These are phyloP conservation scores for Lentinula lateritia DNA, from an alignment of 768 basidiomycete species.

Conservation along the genomic window DNA sequence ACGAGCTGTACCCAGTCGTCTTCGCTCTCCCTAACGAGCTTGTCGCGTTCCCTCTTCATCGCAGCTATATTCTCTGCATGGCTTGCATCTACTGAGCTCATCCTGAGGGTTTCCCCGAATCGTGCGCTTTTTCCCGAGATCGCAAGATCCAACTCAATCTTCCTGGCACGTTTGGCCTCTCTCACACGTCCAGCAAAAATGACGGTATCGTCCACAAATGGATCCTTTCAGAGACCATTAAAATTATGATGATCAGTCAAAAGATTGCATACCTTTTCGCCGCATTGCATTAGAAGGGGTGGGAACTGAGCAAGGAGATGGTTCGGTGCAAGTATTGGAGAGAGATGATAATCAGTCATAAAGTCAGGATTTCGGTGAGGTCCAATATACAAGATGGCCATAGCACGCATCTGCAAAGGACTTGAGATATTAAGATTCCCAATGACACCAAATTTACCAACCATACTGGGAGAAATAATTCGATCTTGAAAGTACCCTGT, in stretches of 20 bases:
- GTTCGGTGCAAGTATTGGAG: slow-evolving; percentile 85
- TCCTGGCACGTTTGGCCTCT: slow-evolving; percentile 86
- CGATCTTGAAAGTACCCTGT: slow-evolving; percentile 92
- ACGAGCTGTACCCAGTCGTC: slow-evolving; percentile 94
- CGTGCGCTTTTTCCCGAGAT: slow-evolving; percentile 57
- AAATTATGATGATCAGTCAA: slow-evolving; percentile 31
- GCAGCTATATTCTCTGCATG: slow-evolving; percentile 28
- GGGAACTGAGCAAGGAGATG: slow-evolving; percentile 89
- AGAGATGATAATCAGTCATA: slow-evolving; percentile 90
- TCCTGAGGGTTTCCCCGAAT: slow-evolving; percentile 58
- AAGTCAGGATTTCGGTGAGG: slow-evolving; percentile 94
- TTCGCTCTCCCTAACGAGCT: slow-evolving; percentile 65
- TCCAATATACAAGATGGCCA: slow-evolving; percentile 97
- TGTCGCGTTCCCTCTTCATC: slow-evolving; percentile 55
- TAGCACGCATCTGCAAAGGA: slow-evolving; percentile 89
- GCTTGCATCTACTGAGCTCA: slow-evolving; percentile 42
- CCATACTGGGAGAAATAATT: slow-evolving; percentile 95
- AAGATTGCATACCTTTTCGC: slow-evolving; percentile 73
- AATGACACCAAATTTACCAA: slow-evolving; percentile 21
- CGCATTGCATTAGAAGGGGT: slow-evolving; percentile 88
- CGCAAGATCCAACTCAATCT: slow-evolving; percentile 61
- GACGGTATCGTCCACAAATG: slow-evolving; percentile 96
- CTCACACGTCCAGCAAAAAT: slow-evolving; percentile 94
- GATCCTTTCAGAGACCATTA: slow-evolving; percentile 27
- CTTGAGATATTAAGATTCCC: slow-evolving; percentile 2